Evolutionary conservation across 495 filamentous ascomycete genomes (phyloP).

Genomic region (Penicillium dipodomyicola): DNA sequence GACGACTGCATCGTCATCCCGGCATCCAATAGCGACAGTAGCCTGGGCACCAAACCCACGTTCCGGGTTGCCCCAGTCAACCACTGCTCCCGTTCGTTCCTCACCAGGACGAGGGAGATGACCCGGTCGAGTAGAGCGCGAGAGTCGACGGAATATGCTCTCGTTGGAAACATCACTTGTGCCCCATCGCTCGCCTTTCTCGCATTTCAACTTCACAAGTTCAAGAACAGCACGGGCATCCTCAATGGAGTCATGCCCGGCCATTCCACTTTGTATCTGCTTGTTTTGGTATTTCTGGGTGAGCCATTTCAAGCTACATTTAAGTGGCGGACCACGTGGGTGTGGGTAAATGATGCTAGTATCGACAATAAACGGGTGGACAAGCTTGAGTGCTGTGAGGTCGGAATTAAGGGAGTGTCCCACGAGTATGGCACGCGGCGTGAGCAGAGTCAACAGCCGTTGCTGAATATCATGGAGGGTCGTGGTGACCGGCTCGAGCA

Average conservation of each 20-base stretch:
- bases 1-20: conserved; percentile 70
- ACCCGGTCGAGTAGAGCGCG: conserved; percentile 54
- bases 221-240: conserved; percentile 89
- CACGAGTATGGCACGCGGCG: conserved; percentile 73
- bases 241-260: conserved; percentile 87
- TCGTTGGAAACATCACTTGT: conserved; percentile 71
- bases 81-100: conserved; percentile 69
- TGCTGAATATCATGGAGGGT: conserved; percentile 80
- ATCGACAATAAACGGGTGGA: conserved; percentile 91
- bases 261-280: conserved; percentile 78
- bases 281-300: conserved; percentile 74
- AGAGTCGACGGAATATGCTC: conserved; percentile 81
- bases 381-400: conserved; percentile 74
- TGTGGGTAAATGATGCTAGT: conserved; percentile 85
- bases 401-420: conserved; percentile 94
- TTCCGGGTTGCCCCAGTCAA: conserved; percentile 84
- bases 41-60: conserved; percentile 71
- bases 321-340: conserved; percentile 67
- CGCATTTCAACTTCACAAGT: conserved; percentile 90
- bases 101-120: conserved; percentile 42
- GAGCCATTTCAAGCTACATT: conserved; percentile 78
- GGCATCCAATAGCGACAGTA: conserved; percentile 67
- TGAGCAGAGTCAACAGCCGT: conserved; percentile 68
- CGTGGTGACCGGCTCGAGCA: conserved; percentile 77
- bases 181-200: conserved; percentile 82